Evolutionary conservation across 2,329 filamentous ascomycete species (phyloP), one percentile per base, ranked within the genome.

Genomic region (Penicillium sp.): DNA sequence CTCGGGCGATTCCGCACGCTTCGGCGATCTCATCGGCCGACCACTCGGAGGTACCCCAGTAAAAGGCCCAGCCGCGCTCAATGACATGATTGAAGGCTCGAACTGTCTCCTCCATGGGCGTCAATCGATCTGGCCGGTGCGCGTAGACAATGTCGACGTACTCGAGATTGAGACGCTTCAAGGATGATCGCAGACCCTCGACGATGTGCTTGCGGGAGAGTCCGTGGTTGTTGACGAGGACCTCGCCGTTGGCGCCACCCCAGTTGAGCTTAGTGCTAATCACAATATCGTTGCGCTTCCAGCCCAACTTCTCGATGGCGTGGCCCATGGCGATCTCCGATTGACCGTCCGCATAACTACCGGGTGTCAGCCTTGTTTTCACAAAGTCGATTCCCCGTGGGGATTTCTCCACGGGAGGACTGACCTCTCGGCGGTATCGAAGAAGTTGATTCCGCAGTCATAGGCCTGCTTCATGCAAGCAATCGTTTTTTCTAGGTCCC

Each of bases 11-110:
- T 11, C 79, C 72, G 72, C 78, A 81, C 0, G 84, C 83, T 55
- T 80, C 75, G 9, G 77, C 76, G 58, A 86, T 85, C 67, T 86
- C 83, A 48, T 82, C 79, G 34, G 82, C 79, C 53, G 74, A 77
- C 83, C 83, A 86, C 66, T 85, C 81, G 1, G 80, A 84, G 0
- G 83, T 86, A 43, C 82, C 83, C 82, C 83, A 86, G 73, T 86
- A 86, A 54, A 88, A 80, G 3, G 81, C 80, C 69, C 85, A 82
- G 47, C 84, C 85, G 0, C 75, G 75, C 62, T 83, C 75, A 64
- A 88, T 86, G 34, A 88, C 69, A 65, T 85, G 74, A 72, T 86
- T 86, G 72, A 88, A 86, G 35, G 83, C 82, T 38, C 83, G 79
- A 35, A 88, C 83, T 0, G 77, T 83, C 71, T 87, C 84, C 65